Conservation (phyloP, 768 basidiomycete species). For the Phylloporus sp. region DNA sequence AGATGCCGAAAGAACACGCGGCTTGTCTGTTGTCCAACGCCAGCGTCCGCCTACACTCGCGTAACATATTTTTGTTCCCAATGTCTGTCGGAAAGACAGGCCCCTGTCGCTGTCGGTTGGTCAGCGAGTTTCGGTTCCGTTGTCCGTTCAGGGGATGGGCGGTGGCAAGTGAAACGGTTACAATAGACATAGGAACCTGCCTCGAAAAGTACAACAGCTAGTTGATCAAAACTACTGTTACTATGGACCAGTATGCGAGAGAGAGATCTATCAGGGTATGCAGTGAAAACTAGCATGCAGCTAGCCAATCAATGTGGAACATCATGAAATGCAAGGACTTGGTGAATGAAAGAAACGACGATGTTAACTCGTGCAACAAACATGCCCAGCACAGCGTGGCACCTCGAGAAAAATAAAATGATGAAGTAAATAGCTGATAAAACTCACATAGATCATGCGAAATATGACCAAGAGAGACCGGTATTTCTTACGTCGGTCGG, state of each 20-base stretch:
- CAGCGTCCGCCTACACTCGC: too few relatives aligned
- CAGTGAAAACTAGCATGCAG: not conserved
- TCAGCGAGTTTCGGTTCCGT: not conserved
- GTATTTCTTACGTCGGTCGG: slow-evolving; percentile 38
- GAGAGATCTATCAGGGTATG: not conserved
- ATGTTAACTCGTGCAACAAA: not conserved
- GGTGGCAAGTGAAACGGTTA: not conserved
- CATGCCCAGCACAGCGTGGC: not conserved
- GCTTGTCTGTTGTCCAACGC: too few relatives aligned
- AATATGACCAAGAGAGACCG: slow-evolving; percentile 71
- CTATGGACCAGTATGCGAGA: not conserved
- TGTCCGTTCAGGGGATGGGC: not conserved
- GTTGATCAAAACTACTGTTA: not conserved
- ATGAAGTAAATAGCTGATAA: not conserved
- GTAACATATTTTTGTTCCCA: too few relatives aligned
- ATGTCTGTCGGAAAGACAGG: too few relatives aligned
- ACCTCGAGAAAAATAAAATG: not conserved
- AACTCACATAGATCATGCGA: slow-evolving; percentile 20
- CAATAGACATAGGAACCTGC: not conserved
- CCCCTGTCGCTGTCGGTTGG: too few relatives aligned
- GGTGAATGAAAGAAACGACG: not conserved
- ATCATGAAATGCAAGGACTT: not conserved
- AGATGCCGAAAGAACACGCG: too few relatives aligned
- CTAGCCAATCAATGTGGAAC: not conserved
- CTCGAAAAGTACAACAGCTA: not conserved